Percentiles rank a stretch among this genome's conserved stretches.
Conservation (phyloP, 305 asterid species). For the Fraxinus sp. region DNA sequence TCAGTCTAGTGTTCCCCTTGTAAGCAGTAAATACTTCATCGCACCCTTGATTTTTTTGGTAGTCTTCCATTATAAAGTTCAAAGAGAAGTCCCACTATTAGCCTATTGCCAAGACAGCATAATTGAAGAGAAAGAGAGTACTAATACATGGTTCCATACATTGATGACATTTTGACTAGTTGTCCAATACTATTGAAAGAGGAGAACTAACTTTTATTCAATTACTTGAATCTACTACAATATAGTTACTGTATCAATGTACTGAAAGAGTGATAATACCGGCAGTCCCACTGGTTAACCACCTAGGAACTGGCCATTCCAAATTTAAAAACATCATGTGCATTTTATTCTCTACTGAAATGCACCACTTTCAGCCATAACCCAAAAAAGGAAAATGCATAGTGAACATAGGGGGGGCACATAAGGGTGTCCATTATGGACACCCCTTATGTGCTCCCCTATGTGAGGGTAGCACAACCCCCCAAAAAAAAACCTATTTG, state of each 20-base stretch:
- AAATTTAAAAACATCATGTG: background rate
- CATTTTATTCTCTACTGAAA: background rate
- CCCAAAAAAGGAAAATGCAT: background rate
- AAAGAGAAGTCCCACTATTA: background rate
- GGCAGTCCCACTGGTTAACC: background rate
- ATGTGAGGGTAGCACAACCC: too few species aligned
- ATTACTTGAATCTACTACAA: background rate
- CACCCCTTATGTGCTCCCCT: too few species aligned
- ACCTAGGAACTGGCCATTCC: background rate
- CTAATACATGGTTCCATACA: background rate
- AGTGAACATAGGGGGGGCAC: too few species aligned
- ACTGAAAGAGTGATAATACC: background rate
- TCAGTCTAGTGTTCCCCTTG: background rate
- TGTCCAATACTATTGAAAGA: background rate
- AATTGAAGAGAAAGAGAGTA: background rate
- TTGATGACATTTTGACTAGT: background rate
- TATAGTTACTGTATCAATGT: background rate
- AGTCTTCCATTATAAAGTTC: background rate
- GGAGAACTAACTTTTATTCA: background rate
- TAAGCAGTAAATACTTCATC: background rate
- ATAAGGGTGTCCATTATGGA: too few species aligned
- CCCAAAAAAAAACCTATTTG: background rate
- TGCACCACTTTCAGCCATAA: background rate
- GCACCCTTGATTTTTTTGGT: background rate
- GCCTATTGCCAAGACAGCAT: background rate